A percentile compares a stretch with the other conserved stretches of the same genome.
Conservation (phyloP, 306 rosid genomes). For the Vachellia pachyceras region DNA sequence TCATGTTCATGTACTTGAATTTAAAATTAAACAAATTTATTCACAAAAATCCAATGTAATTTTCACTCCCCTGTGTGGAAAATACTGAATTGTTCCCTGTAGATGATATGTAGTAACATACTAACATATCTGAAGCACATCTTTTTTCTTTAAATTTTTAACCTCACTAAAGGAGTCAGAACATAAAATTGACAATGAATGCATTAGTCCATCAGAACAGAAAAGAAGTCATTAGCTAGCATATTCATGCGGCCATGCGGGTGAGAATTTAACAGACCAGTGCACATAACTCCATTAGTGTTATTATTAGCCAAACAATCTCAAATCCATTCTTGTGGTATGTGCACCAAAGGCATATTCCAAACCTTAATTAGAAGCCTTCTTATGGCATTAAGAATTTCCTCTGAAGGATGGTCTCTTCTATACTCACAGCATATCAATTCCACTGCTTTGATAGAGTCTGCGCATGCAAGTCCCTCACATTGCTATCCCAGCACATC, state of each 20-base stretch:
- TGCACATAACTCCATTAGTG: not conserved
- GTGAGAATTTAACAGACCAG: not conserved
- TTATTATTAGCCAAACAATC: not conserved
- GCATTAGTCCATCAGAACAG: not conserved
- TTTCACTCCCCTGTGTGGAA: not conserved
- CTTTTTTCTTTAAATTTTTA: not conserved
- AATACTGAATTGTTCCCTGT: not conserved
- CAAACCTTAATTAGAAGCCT: not conserved
- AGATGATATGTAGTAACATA: not conserved
- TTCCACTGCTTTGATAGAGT: not conserved
- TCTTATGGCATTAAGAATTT: not conserved
- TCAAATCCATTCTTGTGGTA: not conserved
- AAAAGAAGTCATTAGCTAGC: not conserved
- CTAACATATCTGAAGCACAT: not conserved
- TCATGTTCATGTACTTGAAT: not conserved
- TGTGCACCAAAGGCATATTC: not conserved
- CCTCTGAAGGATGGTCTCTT: not conserved
- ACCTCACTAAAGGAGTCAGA: not conserved
- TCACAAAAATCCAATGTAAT: not conserved
- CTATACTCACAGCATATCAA: not conserved
- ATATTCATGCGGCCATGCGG: not conserved
- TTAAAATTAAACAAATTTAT: not conserved
- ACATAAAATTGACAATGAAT: not conserved
- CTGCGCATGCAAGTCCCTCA: not conserved
- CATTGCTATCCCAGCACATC: not conserved